Conservation (phyloP, 768 basidiomycete species). For the Serendipita sp. region DNA sequence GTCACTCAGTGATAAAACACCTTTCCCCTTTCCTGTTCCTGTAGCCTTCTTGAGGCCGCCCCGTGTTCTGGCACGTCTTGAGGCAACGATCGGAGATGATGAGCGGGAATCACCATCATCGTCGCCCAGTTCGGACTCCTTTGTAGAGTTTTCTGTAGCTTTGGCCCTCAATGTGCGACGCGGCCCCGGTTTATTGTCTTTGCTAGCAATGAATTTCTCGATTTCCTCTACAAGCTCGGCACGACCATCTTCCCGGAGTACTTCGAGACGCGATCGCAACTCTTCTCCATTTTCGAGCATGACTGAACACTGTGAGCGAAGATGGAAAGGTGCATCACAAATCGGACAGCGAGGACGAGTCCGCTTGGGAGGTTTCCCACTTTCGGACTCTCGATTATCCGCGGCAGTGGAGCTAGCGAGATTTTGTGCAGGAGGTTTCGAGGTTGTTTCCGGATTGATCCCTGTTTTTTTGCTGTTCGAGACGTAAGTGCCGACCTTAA, state of each 20-base stretch:
- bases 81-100: too few species aligned
- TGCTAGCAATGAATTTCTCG: not conserved
- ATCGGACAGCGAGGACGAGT: slow-evolving; percentile 23
- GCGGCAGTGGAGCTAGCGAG: not conserved
- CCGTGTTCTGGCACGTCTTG: too few species aligned
- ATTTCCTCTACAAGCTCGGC: not conserved
- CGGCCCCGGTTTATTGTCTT: not conserved
- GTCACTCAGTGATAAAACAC: too few species aligned
- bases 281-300: slow-evolving; percentile 27
- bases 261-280: slow-evolving; percentile 30
- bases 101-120: too few species aligned
- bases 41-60: too few species aligned
- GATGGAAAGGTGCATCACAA: slow-evolving; percentile 32
- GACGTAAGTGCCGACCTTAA: not conserved
- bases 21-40: too few species aligned
- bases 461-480: not conserved
- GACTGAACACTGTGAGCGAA: slow-evolving; percentile 32
- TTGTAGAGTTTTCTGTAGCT: not conserved
- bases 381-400: not conserved
- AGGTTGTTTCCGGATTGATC: not conserved
- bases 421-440: not conserved
- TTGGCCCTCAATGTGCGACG: not conserved
- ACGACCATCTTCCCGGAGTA: slow-evolving; percentile 20
- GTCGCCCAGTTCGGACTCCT: not conserved
- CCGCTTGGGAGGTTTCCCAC: not conserved